Evolutionary conservation across 345 rosid genomes (phyloP), one percentile per base, ranked within the genome.

Genomic region (Rhodamnia rubescens): DNA sequence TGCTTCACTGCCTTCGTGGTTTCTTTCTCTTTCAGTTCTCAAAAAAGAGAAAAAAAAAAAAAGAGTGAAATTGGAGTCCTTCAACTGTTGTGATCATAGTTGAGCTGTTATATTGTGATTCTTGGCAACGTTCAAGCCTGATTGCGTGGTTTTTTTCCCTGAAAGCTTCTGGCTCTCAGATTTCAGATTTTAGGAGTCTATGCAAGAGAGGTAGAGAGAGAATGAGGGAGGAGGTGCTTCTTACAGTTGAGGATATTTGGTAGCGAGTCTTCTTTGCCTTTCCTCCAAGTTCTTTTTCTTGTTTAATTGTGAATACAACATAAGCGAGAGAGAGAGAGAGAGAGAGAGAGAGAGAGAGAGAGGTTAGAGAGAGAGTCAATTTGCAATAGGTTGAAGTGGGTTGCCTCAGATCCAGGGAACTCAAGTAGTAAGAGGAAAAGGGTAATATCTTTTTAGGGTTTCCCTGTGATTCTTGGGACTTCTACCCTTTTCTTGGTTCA

Each of bases 381-480:
- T 57, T 59, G 40, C 85, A 86, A 89, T 92, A 87, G 94, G 94
- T 84, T 87, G 89, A 85, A 86, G 89, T 87, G 88, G 89, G 89
- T 94, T 93, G 88, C 97, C 94, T 92, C 85, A 85, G 93, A 92
- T 93, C 94, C 92, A 89, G 95, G 97, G 90, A 91, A 91, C 90
- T 86, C 83, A 84, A 85, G 82, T 82, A 85, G 85, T 87, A 84
- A 78, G 88, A 82, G 88, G 88, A 89, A 88, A 90, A 86, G 87
- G 74, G 83, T 82, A 18, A 78, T 40, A 69, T 86, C 87, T 89
- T 90, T 91, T 80, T 87, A 85, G 87, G 90, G 88, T 88, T 91
- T 89, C 90, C 93, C 85, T 91, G 92, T 91, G 94, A 91, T 89
- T 90, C 89, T 88, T 85, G 50, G 85, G 83, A 84, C 86, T 90